phyloP scores from a whole-genome alignment of 495 filamentous ascomycete species.

The Tuber umbilicatum region DNA sequence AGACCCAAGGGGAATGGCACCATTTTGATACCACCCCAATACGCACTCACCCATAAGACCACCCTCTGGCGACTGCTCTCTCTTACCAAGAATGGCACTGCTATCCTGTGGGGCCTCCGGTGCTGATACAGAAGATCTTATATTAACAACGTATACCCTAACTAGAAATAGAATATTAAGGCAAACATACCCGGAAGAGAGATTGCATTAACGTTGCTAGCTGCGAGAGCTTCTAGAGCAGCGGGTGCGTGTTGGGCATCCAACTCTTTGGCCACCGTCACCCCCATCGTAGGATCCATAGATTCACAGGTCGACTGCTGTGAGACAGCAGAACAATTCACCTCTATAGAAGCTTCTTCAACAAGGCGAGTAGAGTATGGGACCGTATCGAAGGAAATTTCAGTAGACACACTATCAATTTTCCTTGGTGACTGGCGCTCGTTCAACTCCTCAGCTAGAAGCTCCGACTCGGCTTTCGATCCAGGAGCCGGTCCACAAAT shows the following conservation, averaged over 20 bases:
- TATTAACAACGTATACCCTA: not conserved
- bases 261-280: not conserved
- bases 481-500: not conserved
- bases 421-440: constrained; percentile 8
- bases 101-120: constrained; percentile 10
- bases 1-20: not conserved
- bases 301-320: not conserved
- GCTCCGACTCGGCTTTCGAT: not conserved
- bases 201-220: constrained; percentile 13
- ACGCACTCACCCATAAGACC: constrained; percentile 11
- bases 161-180: not conserved
- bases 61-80: constrained; percentile 26
- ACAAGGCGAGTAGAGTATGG: not conserved
- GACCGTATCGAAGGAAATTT: not conserved
- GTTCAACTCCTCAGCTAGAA: not conserved
- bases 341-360: not conserved
- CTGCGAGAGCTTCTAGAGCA: constrained; percentile 21
- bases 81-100: constrained; percentile 23
- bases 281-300: not conserved
- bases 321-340: not conserved
- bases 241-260: not conserved
- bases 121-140: constrained; percentile 5
- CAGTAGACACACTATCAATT: not conserved
- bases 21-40: constrained; percentile 3
- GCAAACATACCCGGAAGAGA: constrained; percentile 17